Percentiles rank a stretch among this genome's conserved stretches.
phyloP scores from a whole-genome alignment of 331 rosid species.

The Phaseolus coccineus region DNA sequence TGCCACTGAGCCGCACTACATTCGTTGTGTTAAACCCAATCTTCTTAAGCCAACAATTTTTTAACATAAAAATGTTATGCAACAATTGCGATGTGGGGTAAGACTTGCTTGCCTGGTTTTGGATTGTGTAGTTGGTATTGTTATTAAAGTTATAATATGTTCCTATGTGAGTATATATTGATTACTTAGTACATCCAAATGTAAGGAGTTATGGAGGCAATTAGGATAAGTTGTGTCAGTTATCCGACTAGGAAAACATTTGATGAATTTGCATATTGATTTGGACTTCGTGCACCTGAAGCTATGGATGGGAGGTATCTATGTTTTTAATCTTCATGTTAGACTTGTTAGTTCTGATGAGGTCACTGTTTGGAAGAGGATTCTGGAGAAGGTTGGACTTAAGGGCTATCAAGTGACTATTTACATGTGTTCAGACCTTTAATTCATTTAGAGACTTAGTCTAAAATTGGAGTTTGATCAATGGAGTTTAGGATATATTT shows the following conservation, averaged over 20 bases:
- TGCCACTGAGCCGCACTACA: constrained; percentile 94
- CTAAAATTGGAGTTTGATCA: constrained; percentile 35
- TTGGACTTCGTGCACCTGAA: constrained; percentile 95
- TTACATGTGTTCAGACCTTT: constrained; percentile 21
- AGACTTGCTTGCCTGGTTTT: constrained; percentile 49
- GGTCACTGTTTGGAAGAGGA: constrained; percentile 82
- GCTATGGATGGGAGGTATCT: constrained; percentile 83
- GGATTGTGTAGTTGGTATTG: constrained; percentile 33
- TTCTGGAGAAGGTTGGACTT: constrained; percentile 85
- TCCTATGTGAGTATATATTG: constrained; percentile 39
- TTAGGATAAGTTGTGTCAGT: constrained; percentile 98
- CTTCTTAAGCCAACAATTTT: constrained; percentile 95
- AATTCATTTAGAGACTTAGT: constrained; percentile 10
- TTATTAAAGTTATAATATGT: constrained; percentile 32
- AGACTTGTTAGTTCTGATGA: constrained; percentile 63
- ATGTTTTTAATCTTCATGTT: constrained; percentile 34
- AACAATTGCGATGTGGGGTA: constrained; percentile 99
- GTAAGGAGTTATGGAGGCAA: constrained; percentile 99
- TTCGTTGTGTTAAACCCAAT: constrained; percentile 98
- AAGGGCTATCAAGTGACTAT: constrained; percentile 89
- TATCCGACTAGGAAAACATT: constrained; percentile 96
- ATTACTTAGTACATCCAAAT: constrained; percentile 22
- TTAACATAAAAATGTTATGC: constrained; percentile 86
- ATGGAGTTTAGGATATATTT: constrained; percentile 14
- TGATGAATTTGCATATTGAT: constrained; percentile 89